Base-by-base conservation (phyloP, 257 asterid species). In the Jasminum sambac region DNA sequence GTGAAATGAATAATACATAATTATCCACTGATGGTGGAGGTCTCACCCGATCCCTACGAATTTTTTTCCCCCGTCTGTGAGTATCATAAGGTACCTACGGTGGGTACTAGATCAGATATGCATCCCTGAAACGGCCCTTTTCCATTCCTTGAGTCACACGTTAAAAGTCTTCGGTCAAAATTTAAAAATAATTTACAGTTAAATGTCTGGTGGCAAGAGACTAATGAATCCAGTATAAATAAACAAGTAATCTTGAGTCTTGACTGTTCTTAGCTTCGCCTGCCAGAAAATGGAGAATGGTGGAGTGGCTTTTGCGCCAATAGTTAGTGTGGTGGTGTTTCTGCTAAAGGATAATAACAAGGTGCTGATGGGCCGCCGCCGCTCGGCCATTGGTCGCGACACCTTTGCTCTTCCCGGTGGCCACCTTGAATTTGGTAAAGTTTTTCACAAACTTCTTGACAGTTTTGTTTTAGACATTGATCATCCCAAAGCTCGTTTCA, bases 341-440 rank as follows among this genome's bases (percentile, higher is more conserved):
- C 55, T 86, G 46, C 64, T 86, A 0, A 89, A 85, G 19, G 89
- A 59, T 11, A 77, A 59, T 11, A 77, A 77, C 34, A 74, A 80
- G 68, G 85, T 85, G 68, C 68, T 89, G 64, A 66, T 89, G 14
- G 96, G 94, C 25, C 87, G 90, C 67, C 88, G 96, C 78, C 90
- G 66, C 62, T 70, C 91, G 24, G n/a, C 89, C 70, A 8, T 89
- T 30, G 90, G 96, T 69, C 42, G 57, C 23, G 87, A 85, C 66
- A 87, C 90, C 37, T 87, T 77, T 62, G 88, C 87, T 52, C 85
- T 87, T 69, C 89, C 91, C 36, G 90, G 96, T 58, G 96, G 96
- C 64, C 91, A 90, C 78, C 88, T 90, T 34, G 96, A 90, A 63
- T 86, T 90, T 76, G 94, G 96, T 88, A 34, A 71, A 78, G 43